Evolutionary conservation across 1,284 basidiomycete species (phyloP), one percentile per base, ranked within the genome.

Genomic region (Rhodotorula sp.): DNA sequence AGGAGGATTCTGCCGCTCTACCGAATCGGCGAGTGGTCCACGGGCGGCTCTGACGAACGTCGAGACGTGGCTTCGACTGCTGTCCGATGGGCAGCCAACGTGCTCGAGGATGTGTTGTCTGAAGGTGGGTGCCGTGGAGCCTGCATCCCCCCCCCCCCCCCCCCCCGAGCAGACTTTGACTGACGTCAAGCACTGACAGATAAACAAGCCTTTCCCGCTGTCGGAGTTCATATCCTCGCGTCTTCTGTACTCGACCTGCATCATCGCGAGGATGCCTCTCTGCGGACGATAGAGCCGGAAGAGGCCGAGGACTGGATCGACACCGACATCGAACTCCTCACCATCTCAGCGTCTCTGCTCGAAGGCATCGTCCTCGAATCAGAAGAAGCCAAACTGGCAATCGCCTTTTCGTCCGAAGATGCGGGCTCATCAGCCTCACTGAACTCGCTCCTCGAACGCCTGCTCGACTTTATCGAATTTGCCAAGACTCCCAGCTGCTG

Each of bases 291-390:
- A 7, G 75, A 81, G 20, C 80, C 84, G 37, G 79, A 82, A 26
- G 80, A 85, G 62, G 82, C 85, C 55, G 83, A 83, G 48, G 81
- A 82, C 44, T 83, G 91, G 15, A 79, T 90, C 46, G 84, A 86
- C 66, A 82, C 86, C 3, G 91, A 92, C 79, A 86, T 89, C 68
- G 88, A 90, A 60, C 82, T 85, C 22, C 82, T 93, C 49, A 87
- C 90, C 75, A 87, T 91, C 77, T 84, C 86, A 1, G 89, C 88
- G 79, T 88, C 86, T 55, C 82, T 89, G 26, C 83, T 93, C 42
- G 91, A 93, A 79, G 87, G 88, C 33, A 84, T 91, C 33, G 84
- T 86, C 8, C 83, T 91, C 30, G 91, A 92, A 76, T 85, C 89
- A 7, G 88, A 89, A 78, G 86, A 89, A 63, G 85, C 89, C 63